Base-by-base conservation (phyloP, 2,329 filamentous ascomycete species). In the Dactylellina leptospora region DNA sequence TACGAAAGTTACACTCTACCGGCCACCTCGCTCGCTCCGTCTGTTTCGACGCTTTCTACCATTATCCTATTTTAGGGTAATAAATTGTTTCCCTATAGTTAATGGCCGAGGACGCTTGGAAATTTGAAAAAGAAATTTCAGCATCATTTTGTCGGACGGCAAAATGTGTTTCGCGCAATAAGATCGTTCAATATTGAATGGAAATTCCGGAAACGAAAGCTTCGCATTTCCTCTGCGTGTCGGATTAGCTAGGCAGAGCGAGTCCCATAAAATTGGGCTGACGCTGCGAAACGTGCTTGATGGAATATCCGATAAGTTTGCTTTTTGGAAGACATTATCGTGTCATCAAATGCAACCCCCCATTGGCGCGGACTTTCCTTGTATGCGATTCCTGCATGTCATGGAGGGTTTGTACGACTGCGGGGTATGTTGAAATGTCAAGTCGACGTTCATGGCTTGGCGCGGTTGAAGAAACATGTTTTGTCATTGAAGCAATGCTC, bases 21-120 rank as follows among this genome's bases (percentile, higher is more conserved):
- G 30, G 30, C 6, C 30, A 6, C 30, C 30, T 33, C 30, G 30
- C 13, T 33, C 13, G 30, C 30, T 33, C 30, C 30, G 30, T 33
- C 30, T 13, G 13, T 33, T 6, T 33, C 30, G n/a, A n/a, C n/a
- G n/a, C n/a, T n/a, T n/a, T n/a, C 30, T 33, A 33, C 30, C 30
- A 33, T 33, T 13, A 33, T 33, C 30, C 13, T n/a, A n/a, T n/a
- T n/a, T n/a, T n/a, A n/a, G n/a, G n/a, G n/a, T n/a, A n/a, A n/a
- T n/a, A n/a, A n/a, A n/a, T n/a, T n/a, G n/a, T 13, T 33, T 33
- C 22, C 18, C 40, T 18, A 22, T 18, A 20, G 18, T 45, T 45
- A 51, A 51, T 28, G 22, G 23, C 47, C 47, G 47, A 33, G n/a
- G 11, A 16, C 20, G 25, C 25, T 33, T 51, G 47, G 47, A 51